A percentile compares a stretch with the other conserved stretches of the same genome.
Conservation (phyloP, 805 yeast species). For the Pichia kluyveri region DNA sequence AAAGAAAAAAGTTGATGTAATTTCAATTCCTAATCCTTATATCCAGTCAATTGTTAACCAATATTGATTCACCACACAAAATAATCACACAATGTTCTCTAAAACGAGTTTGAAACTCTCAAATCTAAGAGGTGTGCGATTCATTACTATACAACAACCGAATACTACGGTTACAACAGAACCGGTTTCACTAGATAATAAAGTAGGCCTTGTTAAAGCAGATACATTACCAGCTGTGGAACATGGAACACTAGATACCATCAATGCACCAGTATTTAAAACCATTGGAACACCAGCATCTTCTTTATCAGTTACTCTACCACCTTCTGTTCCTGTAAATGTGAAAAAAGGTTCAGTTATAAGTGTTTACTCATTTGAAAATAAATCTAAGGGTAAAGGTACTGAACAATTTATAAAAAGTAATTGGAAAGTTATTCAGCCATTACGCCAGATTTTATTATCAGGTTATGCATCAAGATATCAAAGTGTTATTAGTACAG, state of each 20-base stretch:
- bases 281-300: conserved; percentile 42
- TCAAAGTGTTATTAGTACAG: conserved; percentile 40
- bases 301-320: conserved; percentile 39
- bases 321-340: conserved; percentile 50
- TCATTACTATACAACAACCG: conserved; percentile 15
- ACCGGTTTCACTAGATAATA: conserved; percentile 6
- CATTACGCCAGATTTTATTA: conserved; percentile 33
- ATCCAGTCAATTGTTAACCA: too few relatives aligned
- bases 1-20: too few relatives aligned
- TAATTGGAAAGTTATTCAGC: conserved; percentile 26
- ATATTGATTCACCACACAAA: too few relatives aligned
- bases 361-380: conserved; percentile 29
- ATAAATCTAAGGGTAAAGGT: background rate
- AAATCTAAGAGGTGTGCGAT: conserved; percentile 1
- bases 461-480: conserved; percentile 37
- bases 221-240: background rate
- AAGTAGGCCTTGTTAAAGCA: background rate
- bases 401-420: conserved; percentile 14
- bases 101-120: background rate
- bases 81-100: background rate
- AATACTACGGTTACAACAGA: conserved; percentile 3
- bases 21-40: too few relatives aligned
- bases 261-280: conserved; percentile 25
- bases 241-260: background rate
- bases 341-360: conserved; percentile 41